These are phyloP conservation scores for Coemansia sp. DNA, from an alignment of 192 early-diverging fungal genomes.

Conservation along the genomic window DNA sequence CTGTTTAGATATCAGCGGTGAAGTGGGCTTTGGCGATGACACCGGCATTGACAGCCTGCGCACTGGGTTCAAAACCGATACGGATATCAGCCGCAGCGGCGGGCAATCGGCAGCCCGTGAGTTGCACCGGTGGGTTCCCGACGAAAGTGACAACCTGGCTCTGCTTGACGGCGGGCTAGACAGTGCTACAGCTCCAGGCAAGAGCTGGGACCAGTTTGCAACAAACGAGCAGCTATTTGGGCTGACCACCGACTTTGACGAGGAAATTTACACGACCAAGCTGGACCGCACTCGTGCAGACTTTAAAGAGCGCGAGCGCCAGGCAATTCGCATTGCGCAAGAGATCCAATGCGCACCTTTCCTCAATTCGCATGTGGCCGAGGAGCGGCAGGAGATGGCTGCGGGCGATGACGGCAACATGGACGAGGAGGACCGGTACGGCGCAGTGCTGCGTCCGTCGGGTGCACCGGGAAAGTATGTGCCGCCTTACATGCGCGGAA, in stretches of 20 bases:
- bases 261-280: slow-evolving; percentile 94
- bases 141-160: slow-evolving; percentile 50
- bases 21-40: slow-evolving; percentile 23
- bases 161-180: slow-evolving; percentile 31
- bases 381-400: slow-evolving; percentile 76
- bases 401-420: slow-evolving; percentile 60
- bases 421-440: slow-evolving; percentile 92
- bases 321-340: slow-evolving; percentile 81
- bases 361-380: slow-evolving; percentile 82
- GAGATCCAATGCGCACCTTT: slow-evolving; percentile 81
- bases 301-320: slow-evolving; percentile 83
- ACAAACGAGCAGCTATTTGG: slow-evolving; percentile 93
- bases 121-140: slow-evolving; percentile 84
- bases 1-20: slow-evolving; percentile 37
- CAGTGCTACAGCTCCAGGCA: background rate
- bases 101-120: slow-evolving; percentile 72
- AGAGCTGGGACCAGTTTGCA: slow-evolving; percentile 94
- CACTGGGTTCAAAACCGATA: slow-evolving; percentile 78
- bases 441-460: slow-evolving; percentile 71
- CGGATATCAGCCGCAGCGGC: slow-evolving; percentile 74
- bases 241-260: slow-evolving; percentile 91
- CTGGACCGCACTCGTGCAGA: slow-evolving; percentile 81
- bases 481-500: slow-evolving; percentile 74
- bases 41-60: slow-evolving; percentile 7
- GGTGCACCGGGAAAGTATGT: slow-evolving; percentile 78